Evolutionary conservation across 2,329 filamentous ascomycete genomes (phyloP).

Genomic region (Periconia sp.): DNA sequence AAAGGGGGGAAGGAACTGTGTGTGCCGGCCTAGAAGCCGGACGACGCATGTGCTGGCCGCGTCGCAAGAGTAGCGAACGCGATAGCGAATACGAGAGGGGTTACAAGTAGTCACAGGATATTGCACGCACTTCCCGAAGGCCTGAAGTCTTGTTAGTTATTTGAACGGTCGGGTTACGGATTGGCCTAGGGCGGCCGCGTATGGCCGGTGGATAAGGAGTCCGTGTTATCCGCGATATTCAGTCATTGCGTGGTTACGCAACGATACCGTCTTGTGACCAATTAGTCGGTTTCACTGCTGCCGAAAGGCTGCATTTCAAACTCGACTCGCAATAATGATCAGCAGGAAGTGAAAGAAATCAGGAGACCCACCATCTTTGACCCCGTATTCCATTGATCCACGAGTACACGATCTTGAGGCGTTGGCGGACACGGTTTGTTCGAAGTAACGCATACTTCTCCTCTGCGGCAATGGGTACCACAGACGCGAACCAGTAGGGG

Average conservation of each 20-base stretch:
- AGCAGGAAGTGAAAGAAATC: too few relatives aligned
- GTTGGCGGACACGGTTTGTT: slow-evolving; percentile 76
- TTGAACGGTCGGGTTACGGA: neutral
- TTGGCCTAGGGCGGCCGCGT: neutral
- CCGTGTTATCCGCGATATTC: too few relatives aligned
- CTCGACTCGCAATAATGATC: too few relatives aligned
- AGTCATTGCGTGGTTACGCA: too few relatives aligned
- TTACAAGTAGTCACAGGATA: slow-evolving; percentile 41
- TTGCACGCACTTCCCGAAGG: slow-evolving; percentile 39
- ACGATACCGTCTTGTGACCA: too few relatives aligned
- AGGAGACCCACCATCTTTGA: slow-evolving; percentile 68
- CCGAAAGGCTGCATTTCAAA: too few relatives aligned
- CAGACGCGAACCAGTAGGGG: slow-evolving; percentile 89
- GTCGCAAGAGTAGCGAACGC: neutral
- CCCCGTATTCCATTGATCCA: slow-evolving; percentile 79
- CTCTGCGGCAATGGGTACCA: slow-evolving; percentile 76
- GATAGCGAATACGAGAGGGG: slow-evolving; percentile 27
- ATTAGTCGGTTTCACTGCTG: too few relatives aligned
- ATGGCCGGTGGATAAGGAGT: slow-evolving; percentile 4
- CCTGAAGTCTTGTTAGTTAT: slow-evolving; percentile 28
- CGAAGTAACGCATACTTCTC: slow-evolving; percentile 80
- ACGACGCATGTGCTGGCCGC: too few relatives aligned
- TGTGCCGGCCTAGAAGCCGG: too few relatives aligned
- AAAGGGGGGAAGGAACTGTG: too few relatives aligned
- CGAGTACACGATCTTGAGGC: slow-evolving; percentile 79